Base-by-base conservation (phyloP, 2,329 filamentous ascomycete genomes). In the Ophiosphaerella herpotricha region DNA sequence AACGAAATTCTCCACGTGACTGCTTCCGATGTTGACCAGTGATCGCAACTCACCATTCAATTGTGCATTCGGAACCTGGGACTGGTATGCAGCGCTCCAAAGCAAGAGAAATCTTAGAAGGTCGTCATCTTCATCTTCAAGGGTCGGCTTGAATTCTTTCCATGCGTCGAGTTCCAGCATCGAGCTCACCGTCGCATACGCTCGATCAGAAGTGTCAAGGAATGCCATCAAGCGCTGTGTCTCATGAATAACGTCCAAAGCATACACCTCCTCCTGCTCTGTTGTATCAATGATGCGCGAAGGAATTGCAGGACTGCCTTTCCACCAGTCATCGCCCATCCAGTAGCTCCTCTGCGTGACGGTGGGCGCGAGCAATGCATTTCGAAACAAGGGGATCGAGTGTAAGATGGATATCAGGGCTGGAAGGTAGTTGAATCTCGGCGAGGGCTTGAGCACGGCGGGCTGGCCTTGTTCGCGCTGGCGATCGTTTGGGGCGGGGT, bases 181-280 rank as follows among this genome's bases (percentile, higher is more conserved):
- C 1, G 76, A 74, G 56, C 82, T 80, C 5, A 75, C 73, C 54
- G 81, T 85, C 4, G 80, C 84, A 64, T 86, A 87, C 2, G 82
- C 78, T 48, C 85, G 78, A 37, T 80, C 71, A 4, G 83, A 84
- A 4, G 67, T 70, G 59, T 85, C 82, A 40, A 87, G 67, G 46
- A 86, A 84, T 4, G 84, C 83, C 75, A 86, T 82, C 39, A 87
- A 61, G 11, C 85, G 78, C 64, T 87, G 85, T 32, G 78, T 74
- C 67, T 87, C 85, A 40, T 80, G 72, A 8, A 86, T 67, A 14
- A 85, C 70, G 2, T 77, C 74, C n/a, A 70, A 43, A 2, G 60
- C 59, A 12, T 60, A 41, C 45, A 69, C 61, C n/a, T 60, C 58
- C 6, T 66, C 66, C 26, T 61, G 53, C 5, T 70, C 60, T 5